These are phyloP conservation scores for Cladophialophora exuberans DNA, from an alignment of 2,329 filamentous ascomycete species.

Conservation along the genomic window DNA sequence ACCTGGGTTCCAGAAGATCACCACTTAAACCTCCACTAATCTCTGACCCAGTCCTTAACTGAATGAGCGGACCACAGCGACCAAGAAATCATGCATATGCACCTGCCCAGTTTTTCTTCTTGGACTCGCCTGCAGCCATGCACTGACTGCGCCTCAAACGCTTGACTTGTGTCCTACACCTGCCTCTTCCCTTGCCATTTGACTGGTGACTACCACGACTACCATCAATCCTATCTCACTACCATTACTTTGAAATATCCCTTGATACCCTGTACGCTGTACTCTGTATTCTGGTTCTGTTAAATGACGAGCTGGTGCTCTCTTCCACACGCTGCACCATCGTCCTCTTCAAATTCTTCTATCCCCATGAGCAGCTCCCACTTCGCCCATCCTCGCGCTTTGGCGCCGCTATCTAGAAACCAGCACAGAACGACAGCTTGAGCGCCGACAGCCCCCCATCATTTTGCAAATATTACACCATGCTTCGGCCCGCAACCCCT, in stretches of 20 bases:
- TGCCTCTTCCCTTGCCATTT: slow-evolving; percentile 5
- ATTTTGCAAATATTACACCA: slow-evolving; percentile 38
- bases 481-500: slow-evolving; percentile 91
- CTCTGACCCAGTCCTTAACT: slow-evolving; percentile 1
- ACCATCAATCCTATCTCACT: background rate
- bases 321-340: slow-evolving; percentile 5
- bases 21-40: slow-evolving; percentile 25
- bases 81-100: slow-evolving; percentile 13
- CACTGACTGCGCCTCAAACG: slow-evolving; percentile 23
- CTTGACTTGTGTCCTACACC: background rate
- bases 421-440: background rate
- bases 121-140: too few species aligned
- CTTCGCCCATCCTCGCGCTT: slow-evolving; percentile 15
- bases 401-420: slow-evolving; percentile 15
- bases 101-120: slow-evolving; percentile 13
- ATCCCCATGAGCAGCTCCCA: slow-evolving; percentile 19
- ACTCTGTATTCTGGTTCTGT: slow-evolving; percentile 43
- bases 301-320: background rate
- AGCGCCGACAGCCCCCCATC: slow-evolving; percentile 8
- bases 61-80: background rate
- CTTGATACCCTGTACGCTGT: background rate
- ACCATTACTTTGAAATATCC: too few species aligned
- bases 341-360: background rate
- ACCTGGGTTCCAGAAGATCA: slow-evolving; percentile 5
- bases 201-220: background rate